Evolutionary conservation across 805 yeast species (phyloP).

Genomic region (Saccharomycopsis sp.): DNA sequence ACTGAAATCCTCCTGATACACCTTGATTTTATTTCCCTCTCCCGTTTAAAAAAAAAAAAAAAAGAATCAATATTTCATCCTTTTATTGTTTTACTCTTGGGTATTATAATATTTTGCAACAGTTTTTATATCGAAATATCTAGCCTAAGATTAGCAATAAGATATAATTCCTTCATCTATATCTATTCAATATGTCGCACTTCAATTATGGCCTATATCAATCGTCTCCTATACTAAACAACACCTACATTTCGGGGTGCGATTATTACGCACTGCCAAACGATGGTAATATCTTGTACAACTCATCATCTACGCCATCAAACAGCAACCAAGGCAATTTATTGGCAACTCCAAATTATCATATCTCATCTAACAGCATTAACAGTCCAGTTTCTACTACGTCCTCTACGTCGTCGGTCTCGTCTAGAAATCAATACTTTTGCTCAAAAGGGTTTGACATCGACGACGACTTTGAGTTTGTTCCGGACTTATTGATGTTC

Average conservation of each 20-base stretch:
- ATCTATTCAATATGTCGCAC: neutral
- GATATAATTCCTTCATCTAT: too few relatives aligned
- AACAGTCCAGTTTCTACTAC: conserved; percentile 3
- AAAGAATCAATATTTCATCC: too few relatives aligned
- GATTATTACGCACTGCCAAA: neutral
- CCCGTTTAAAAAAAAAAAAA: too few relatives aligned
- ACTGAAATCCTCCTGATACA: too few relatives aligned
- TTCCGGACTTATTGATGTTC: conserved; percentile 15
- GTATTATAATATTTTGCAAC: too few relatives aligned
- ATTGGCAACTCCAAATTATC: conserved; percentile 1
- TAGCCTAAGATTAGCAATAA: too few relatives aligned
- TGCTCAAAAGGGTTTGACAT: conserved; percentile 21
- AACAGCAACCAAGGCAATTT: neutral
- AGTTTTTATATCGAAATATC: too few relatives aligned
- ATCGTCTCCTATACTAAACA: neutral
- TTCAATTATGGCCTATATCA: neutral
- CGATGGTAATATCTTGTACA: neutral
- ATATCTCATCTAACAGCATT: neutral
- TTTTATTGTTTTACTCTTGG: too few relatives aligned
- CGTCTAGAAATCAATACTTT: conserved; percentile 15
- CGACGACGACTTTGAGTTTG: conserved; percentile 21
- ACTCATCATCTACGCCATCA: neutral
- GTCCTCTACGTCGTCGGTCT: neutral
- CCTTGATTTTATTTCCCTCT: too few relatives aligned
- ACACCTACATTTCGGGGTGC: neutral